These are phyloP conservation scores for Sutorius eximius DNA, from an alignment of 1,284 basidiomycete species.

Conservation along the genomic window DNA sequence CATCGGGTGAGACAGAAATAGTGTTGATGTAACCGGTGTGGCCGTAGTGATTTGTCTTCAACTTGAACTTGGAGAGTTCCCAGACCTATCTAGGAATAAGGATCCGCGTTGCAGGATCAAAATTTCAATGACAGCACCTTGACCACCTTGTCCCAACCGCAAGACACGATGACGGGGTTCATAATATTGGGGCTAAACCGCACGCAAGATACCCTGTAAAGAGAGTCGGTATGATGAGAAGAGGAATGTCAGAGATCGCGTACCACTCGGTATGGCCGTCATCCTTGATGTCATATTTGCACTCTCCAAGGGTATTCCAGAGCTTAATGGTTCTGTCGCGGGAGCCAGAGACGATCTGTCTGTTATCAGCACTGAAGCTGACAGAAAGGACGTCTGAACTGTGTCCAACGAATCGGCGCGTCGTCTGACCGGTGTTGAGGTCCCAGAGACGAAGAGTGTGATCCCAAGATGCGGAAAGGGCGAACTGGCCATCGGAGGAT, in stretches of 20 bases:
- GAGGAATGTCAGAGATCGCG: constrained; percentile 22
- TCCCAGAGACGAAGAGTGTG: constrained; percentile 99
- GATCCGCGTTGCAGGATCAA: constrained; percentile 42
- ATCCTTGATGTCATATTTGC: constrained; percentile 99
- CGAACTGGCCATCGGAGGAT: constrained; percentile 99
- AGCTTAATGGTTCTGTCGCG: constrained; percentile 98
- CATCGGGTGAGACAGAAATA: constrained; percentile 97
- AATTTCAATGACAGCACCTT: constrained; percentile 82
- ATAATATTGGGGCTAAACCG: constrained; percentile 98
- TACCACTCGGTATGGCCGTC: constrained; percentile 97
- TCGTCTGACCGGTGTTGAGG: constrained; percentile 92
- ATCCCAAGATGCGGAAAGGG: constrained; percentile 99
- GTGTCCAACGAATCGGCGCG: constrained; percentile 97
- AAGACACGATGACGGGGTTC: constrained; percentile 99
- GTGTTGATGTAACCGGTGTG: constrained; percentile 99
- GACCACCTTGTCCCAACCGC: constrained; percentile 99
- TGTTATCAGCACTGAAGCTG: constrained; percentile 96
- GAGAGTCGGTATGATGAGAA: constrained; percentile 2
- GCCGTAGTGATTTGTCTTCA: constrained; percentile 99
- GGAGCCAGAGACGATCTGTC: constrained; percentile 98
- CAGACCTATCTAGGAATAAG: constrained; percentile 72
- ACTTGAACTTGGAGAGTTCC: constrained; percentile 99
- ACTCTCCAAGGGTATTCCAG: constrained; percentile 99
- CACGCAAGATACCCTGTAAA: constrained; percentile 92
- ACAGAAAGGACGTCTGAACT: constrained; percentile 97